Base-by-base conservation (phyloP, 345 rosid species). In the Moringa oleifera region DNA sequence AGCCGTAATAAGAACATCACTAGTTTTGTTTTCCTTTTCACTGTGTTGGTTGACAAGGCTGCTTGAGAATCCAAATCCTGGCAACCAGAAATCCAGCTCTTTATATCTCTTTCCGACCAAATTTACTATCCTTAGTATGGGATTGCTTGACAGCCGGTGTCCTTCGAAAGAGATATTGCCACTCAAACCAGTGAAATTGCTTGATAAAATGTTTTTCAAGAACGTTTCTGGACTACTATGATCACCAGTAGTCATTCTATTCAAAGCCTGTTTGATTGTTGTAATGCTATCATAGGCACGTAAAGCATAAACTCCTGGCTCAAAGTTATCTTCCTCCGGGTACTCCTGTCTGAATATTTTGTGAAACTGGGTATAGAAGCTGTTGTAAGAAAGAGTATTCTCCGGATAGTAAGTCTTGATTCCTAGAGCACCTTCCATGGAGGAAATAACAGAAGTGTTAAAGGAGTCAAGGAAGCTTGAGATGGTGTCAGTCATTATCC, bases 41-140 rank as follows among this genome's bases (percentile, higher is more conserved):
- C 33, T 8, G 33, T 3, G 8, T 28, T 8, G 5, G 3, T 2
- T 37, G 23, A 0, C 20, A 54, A 24, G 51, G 60, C 58, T 45
- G 55, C 17, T 59, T 1, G 72, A 59, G 69, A 80, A 74, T 56
- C 85, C 83, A 20, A 7, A 23, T 9, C 28, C 59, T 0, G 82
- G 83, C 20, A 55, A 16, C 85, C 80, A 83, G 57, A 74, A 79
- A n/a, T n/a, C n/a, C n/a, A n/a, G n/a, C n/a, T n/a, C n/a, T n/a
- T n/a, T n/a, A n/a, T n/a, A n/a, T n/a, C 66, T 75, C 71, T 64
- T 75, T 22, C 83, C 83, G 6, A 73, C 63, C 20, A 83, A 72
- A 28, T 79, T 79, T 20, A 75, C 61, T 45, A 83, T 55, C 63
- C 72, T 54, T 49, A 74, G 45, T 53, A 20, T 18, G 17, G 72